Conservation (phyloP, 768 basidiomycete genomes). For the Tylopilus balloui region DNA sequence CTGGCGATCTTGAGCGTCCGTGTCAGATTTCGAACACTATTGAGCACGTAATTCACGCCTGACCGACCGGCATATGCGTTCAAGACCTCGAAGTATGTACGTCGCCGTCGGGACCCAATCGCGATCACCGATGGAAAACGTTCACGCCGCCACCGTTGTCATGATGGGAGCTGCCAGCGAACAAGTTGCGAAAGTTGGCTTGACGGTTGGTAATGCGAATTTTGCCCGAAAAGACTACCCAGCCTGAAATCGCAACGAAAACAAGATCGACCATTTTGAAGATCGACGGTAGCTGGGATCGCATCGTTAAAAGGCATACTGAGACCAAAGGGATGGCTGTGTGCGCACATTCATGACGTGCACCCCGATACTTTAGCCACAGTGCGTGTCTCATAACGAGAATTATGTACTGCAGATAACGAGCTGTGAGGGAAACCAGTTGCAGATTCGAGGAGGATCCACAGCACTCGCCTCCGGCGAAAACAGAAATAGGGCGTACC, state of each 20-base stretch:
- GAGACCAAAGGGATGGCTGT: not conserved
- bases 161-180: constrained; percentile 50
- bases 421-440: no score
- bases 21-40: constrained; percentile 48
- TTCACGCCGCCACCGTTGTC: constrained; percentile 48
- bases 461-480: no score
- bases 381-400: no score
- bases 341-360: constrained; percentile 48
- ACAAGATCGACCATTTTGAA: constrained; percentile 54
- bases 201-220: constrained; percentile 52
- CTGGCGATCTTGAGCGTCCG: constrained; percentile 60
- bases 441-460: no score
- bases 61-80: constrained; percentile 49
- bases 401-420: no score
- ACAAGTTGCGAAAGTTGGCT: constrained; percentile 53
- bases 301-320: constrained; percentile 10
- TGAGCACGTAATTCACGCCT: constrained; percentile 48
- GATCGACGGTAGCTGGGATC: constrained; percentile 37
- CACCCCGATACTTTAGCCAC: constrained; percentile 43
- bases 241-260: constrained; percentile 55
- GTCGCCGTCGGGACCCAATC: not conserved
- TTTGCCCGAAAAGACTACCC: constrained; percentile 56
- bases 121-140: not conserved
- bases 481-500: no score
- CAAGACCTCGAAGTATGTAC: constrained; percentile 56